These are phyloP conservation scores for Paratinospora sagittata DNA, from an alignment of 164 flowering plant species.

Conservation along the genomic window DNA sequence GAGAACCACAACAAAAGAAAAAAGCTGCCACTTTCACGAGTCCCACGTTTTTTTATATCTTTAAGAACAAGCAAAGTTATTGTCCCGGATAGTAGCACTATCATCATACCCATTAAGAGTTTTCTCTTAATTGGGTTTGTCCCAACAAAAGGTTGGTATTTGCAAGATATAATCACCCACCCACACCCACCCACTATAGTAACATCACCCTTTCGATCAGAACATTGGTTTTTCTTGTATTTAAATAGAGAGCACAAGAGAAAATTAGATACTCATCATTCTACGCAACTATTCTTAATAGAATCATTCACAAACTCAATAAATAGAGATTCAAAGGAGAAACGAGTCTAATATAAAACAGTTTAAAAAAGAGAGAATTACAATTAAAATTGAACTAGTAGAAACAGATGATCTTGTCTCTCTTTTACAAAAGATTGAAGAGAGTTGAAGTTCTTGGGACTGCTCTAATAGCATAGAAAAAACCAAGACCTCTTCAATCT, in stretches of 20 bases:
- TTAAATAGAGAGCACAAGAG: too few relatives aligned
- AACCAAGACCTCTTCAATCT: conserved; percentile 33
- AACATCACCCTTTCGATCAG: background rate
- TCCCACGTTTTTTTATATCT: background rate
- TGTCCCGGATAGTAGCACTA: too few relatives aligned
- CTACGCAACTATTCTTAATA: too few relatives aligned
- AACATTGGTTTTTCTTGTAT: background rate
- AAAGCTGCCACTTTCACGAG: background rate
- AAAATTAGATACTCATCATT: too few relatives aligned
- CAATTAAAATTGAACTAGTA: background rate
- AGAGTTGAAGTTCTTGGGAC: conserved; percentile 31
- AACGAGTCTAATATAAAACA: background rate
- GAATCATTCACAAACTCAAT: too few relatives aligned
- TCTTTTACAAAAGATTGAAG: background rate
- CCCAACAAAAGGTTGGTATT: background rate
- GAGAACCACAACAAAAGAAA: background rate
- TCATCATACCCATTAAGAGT: background rate
- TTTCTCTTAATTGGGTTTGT: background rate
- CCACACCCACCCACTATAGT: background rate
- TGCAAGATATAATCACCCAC: background rate
- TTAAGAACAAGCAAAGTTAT: background rate
- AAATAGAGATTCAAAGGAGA: too few relatives aligned
- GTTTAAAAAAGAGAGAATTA: background rate
- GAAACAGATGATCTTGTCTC: background rate
- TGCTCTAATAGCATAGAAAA: conserved; percentile 58